Percentiles rank a stretch among this genome's conserved stretches.
These are phyloP conservation scores for Pinus tabuliformis DNA, from an alignment of 75 land plant species.

Conservation along the genomic window DNA sequence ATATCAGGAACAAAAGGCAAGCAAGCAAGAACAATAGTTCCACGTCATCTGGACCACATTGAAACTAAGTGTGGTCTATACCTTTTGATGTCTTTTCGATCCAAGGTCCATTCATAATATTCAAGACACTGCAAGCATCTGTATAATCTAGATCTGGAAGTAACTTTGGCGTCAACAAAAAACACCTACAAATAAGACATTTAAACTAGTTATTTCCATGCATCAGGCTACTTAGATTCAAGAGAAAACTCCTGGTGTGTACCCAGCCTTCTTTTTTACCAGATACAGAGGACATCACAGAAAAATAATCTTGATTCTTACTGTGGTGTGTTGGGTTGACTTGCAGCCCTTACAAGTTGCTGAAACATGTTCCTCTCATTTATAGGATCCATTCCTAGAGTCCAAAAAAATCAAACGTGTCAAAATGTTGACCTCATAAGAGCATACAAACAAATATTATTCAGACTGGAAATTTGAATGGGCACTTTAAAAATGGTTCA, in stretches of 20 bases:
- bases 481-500: background rate
- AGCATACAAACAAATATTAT: background rate
- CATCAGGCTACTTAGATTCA: background rate
- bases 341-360: conserved; percentile 95
- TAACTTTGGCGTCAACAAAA: conserved; percentile 91
- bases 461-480: background rate
- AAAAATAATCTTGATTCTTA: conserved; percentile 28
- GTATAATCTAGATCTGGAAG: conserved; percentile 90
- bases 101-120: conserved; percentile 98
- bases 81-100: conserved; percentile 78
- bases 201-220: background rate
- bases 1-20: background rate
- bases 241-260: background rate
- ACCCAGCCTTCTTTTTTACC: background rate
- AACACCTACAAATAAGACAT: conserved; percentile 63
- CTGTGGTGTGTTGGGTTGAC: conserved; percentile 98
- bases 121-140: conserved; percentile 84
- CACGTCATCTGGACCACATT: background rate
- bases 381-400: conserved; percentile 94
- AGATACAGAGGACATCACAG: conserved; percentile 1
- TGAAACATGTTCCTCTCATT: conserved; percentile 99
- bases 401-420: background rate
- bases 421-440: background rate
- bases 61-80: conserved; percentile 7
- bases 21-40: background rate